Conservation (phyloP, 2,329 filamentous ascomycete genomes). For the Boeremia exigua region DNA sequence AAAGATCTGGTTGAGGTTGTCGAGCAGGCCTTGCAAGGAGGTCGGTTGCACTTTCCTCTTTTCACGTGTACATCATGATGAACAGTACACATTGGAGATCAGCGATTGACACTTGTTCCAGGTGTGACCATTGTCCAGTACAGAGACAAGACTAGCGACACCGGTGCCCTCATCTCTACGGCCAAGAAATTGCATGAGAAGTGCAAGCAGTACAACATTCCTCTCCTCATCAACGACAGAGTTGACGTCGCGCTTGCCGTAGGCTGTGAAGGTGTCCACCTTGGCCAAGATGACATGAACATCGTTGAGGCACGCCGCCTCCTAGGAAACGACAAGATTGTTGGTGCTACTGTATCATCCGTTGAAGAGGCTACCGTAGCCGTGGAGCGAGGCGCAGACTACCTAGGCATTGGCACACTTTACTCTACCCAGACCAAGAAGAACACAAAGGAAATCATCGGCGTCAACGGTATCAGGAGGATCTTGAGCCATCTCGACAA, state of each 20-base stretch:
- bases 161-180: conserved; percentile 71
- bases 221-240: conserved; percentile 90
- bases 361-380: conserved; percentile 75
- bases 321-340: conserved; percentile 78
- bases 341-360: conserved; percentile 85
- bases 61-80: background rate
- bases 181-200: conserved; percentile 74
- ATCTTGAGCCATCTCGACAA: conserved; percentile 68
- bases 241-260: conserved; percentile 87
- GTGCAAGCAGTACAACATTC: conserved; percentile 71
- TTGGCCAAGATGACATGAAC: conserved; percentile 92
- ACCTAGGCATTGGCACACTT: conserved; percentile 88
- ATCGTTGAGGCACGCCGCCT: conserved; percentile 71
- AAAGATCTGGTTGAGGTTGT: conserved; percentile 76
- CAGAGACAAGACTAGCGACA: conserved; percentile 84
- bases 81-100: background rate
- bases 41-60: conserved; percentile 48
- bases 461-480: conserved; percentile 70
- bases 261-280: conserved; percentile 88
- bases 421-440: conserved; percentile 84
- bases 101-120: conserved; percentile 27
- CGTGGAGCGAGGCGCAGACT: conserved; percentile 79
- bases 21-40: conserved; percentile 75
- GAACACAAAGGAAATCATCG: conserved; percentile 83
- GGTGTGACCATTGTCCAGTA: conserved; percentile 86